Evolutionary conservation across 2,329 filamentous ascomycete species (phyloP), one percentile per base, ranked within the genome.

Genomic region (Mollisia scopiformis): DNA sequence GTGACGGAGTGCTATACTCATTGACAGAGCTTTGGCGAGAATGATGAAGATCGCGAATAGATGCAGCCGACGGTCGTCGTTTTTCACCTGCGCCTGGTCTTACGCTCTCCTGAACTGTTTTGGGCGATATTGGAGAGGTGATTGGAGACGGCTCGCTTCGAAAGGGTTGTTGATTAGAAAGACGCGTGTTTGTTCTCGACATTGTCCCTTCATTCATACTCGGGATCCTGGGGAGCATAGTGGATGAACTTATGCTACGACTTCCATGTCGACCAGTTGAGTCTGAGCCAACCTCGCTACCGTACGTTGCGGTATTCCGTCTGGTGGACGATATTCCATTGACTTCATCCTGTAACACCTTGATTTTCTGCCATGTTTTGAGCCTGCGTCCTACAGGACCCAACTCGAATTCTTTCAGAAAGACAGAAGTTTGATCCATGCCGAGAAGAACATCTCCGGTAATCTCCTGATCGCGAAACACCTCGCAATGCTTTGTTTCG

Each of bases 361-460:
- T 96, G 75, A 98, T 93, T 76, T 95, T 97, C 76, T 97, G 92
- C 94, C 94, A 98, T 2, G 93, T 97, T 75, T 96, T 96, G 63
- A 98, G 78, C 63, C 94, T 85, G 59, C 92, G 85, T 8, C 94
- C 94, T 68, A 98, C 93, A 2, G 93, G 92, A 19, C 94, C 94
- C 67, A 98, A 82, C 68, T 97, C 92, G 69, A 97, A 96, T 50
- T 95, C 93, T 73, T 97, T 97, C 79, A 98, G 89, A 74, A 97
- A 96, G 16, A 98, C 82, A 39, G 95, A 96, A 59, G 92, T 91
- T 77, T 97, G 94, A 70, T 97, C 93, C 92, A 98, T 96, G 56
- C 91, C 92, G 55, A 99, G 78, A 39, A 99, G 79, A 3, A 98
- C 94, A 70, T 98, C 93, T 52, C 95, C 95, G 2, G 91, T 89